These are phyloP conservation scores for Castanopsis chinensis DNA, from an alignment of 306 rosid species.

Conservation along the genomic window DNA sequence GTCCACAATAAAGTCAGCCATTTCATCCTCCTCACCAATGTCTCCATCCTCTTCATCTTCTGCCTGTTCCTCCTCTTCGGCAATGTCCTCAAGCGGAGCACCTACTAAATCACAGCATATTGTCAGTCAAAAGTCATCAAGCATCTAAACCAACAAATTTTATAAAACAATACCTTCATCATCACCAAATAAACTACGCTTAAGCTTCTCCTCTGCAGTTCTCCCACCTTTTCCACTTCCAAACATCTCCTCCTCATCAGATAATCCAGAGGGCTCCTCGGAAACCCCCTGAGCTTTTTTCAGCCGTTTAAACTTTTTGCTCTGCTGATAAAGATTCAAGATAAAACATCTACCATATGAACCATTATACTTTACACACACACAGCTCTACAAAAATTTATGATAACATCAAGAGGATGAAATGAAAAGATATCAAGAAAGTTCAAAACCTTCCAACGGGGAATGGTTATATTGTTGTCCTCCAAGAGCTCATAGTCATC, in stretches of 20 bases:
- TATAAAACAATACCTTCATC: constrained; percentile 64
- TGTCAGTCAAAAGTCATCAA: constrained; percentile 17
- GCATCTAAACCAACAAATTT: neutral
- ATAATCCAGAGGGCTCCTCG: constrained; percentile 66
- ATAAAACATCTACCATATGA: neutral
- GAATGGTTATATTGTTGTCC: constrained; percentile 85
- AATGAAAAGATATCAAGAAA: neutral
- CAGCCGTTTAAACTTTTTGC: constrained; percentile 81
- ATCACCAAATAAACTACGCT: constrained; percentile 79
- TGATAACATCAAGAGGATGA: neutral
- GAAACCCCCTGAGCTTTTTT: constrained; percentile 77
- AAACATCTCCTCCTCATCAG: constrained; percentile 82
- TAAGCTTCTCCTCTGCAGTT: constrained; percentile 93
- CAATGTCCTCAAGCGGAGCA: constrained; percentile 83
- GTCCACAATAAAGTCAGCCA: constrained; percentile 96
- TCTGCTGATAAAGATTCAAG: constrained; percentile 45
- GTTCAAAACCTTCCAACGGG: constrained; percentile 74
- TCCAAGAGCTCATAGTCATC: constrained; percentile 93
- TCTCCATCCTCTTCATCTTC: constrained; percentile 95
- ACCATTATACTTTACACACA: neutral
- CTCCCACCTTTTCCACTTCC: constrained; percentile 86
- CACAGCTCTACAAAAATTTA: neutral
- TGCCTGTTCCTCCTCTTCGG: constrained; percentile 86
- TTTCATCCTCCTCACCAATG: constrained; percentile 95
- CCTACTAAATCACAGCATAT: constrained; percentile 34